Conservation (phyloP, 257 asterid genomes). For the Cruciata laevipes region DNA sequence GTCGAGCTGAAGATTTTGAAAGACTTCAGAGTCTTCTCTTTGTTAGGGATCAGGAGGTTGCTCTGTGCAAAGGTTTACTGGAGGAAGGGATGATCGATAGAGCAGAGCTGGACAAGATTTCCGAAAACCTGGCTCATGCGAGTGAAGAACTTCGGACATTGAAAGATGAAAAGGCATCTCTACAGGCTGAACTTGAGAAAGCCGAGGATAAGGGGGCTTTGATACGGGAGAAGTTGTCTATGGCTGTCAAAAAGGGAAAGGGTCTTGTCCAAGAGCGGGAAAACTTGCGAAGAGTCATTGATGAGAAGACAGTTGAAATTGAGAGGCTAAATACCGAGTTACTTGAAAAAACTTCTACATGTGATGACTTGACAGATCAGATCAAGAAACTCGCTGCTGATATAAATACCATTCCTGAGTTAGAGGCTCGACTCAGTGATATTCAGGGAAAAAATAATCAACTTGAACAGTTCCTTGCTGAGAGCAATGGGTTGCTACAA, state of each 20-base stretch:
- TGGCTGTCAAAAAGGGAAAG: slow-evolving; percentile 96
- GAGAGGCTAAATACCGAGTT: slow-evolving; percentile 60
- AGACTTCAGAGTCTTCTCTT: slow-evolving; percentile 57
- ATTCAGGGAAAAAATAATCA: slow-evolving; percentile 49
- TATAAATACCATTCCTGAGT: slow-evolving; percentile 43
- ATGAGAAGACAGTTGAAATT: slow-evolving; percentile 60
- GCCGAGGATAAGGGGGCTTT: slow-evolving; percentile 72
- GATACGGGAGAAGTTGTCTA: slow-evolving; percentile 75
- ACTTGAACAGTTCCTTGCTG: slow-evolving; percentile 57
- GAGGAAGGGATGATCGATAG: slow-evolving; percentile 54
- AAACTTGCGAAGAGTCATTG: slow-evolving; percentile 56
- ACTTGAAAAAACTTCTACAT: slow-evolving; percentile 36
- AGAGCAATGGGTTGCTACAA: slow-evolving; percentile 63
- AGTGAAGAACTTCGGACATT: slow-evolving; percentile 41
- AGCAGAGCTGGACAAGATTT: slow-evolving; percentile 36
- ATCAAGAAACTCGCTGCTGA: slow-evolving; percentile 49
- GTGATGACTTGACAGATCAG: slow-evolving; percentile 48
- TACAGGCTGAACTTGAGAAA: slow-evolving; percentile 56
- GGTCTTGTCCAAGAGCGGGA: slow-evolving; percentile 93
- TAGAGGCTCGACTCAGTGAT: slow-evolving; percentile 51
- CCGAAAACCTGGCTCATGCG: slow-evolving; percentile 41
- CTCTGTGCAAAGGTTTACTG: slow-evolving; percentile 40
- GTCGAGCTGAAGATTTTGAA: slow-evolving; percentile 36
- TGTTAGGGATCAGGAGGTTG: slow-evolving; percentile 54
- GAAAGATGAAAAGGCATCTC: slow-evolving; percentile 46